These are phyloP conservation scores for Eucalyptus cloeziana DNA, from an alignment of 345 rosid species.

Conservation along the genomic window DNA sequence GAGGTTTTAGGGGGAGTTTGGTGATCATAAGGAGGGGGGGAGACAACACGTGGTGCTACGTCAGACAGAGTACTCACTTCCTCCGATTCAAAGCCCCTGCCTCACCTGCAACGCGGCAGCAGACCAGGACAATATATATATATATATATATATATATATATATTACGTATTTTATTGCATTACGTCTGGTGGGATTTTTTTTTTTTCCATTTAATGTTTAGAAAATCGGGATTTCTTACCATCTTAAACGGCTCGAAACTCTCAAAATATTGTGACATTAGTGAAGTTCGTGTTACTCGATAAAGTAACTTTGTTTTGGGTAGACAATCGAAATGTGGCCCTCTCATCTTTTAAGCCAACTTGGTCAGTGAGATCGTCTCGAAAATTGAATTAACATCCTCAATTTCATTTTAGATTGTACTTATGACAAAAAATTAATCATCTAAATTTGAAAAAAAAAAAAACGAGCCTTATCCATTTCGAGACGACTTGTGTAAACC, in stretches of 20 bases:
- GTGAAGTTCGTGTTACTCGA: not conserved
- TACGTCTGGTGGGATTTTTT: not conserved
- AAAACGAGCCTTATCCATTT: not conserved
- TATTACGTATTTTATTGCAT: not conserved
- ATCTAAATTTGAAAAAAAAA: no score
- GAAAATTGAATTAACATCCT: not conserved
- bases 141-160: accelerated
- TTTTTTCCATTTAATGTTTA: not conserved
- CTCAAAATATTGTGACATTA: not conserved
- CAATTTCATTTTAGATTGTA: not conserved
- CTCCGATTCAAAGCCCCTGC: not conserved
- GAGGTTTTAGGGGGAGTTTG: not conserved
- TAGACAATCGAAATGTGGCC: not conserved
- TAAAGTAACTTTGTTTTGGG: not conserved
- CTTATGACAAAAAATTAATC: accelerated
- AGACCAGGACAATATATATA: no score
- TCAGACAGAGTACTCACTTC: not conserved
- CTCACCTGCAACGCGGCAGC: not conserved
- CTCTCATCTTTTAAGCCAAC: no score
- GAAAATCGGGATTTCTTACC: not conserved
- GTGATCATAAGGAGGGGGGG: not conserved
- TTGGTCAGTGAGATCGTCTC: not conserved
- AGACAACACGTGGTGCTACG: constrained; percentile 12
- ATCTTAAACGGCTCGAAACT: not conserved
- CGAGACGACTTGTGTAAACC: not conserved